Evolutionary conservation across 1,284 basidiomycete species (phyloP), one percentile per base, ranked within the genome.

Genomic region (Meripilus lineatus): DNA sequence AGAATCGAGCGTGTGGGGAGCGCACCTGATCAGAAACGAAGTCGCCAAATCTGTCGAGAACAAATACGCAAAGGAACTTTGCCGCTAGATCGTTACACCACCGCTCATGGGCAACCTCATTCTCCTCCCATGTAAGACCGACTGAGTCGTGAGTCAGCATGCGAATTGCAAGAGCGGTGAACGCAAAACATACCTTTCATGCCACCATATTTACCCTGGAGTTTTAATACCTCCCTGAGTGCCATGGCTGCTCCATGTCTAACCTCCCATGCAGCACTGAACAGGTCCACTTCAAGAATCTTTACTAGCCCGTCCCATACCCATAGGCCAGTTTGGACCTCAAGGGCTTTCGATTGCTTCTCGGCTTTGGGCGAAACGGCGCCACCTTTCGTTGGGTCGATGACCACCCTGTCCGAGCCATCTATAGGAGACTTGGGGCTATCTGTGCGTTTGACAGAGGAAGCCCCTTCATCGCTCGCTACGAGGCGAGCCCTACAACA

Each of bases 21-120:
- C 33, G 20, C 38, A 70, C 88, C 63, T 92, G 93, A 61, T 99
- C 96, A 5, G 93, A 91, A 33, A 98, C 84, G 60, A 96, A 99
- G 67, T 99, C 96, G 6, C 94, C 93, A 55, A 99, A 97, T 13
- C 96, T 81, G 65, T 99, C 96, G 15, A 98, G 74, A n/a, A 93
- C 86, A 53, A 99, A 89, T 10, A 99, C 82, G 52, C 85, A 89
- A 2, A 99, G 77, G 40, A 98, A 80, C 53, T 88, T 87, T 8
- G 91, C 82, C 2, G 93, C 87, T 14, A 97, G 69, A 47, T 87
- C 82, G 53, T 94, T 94, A 63, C 88, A 91, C 92, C 93, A 95
- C 48, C 74, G 73, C 62, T 89, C 84, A 57, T 95, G 92, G 0
- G 72, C 68, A 41, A 72, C 59, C 26, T 72, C 72, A 54, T 93